These are phyloP conservation scores for Aurantiochytrium sp. DNA, from an alignment of 108 stramenopile species.

Conservation along the genomic window DNA sequence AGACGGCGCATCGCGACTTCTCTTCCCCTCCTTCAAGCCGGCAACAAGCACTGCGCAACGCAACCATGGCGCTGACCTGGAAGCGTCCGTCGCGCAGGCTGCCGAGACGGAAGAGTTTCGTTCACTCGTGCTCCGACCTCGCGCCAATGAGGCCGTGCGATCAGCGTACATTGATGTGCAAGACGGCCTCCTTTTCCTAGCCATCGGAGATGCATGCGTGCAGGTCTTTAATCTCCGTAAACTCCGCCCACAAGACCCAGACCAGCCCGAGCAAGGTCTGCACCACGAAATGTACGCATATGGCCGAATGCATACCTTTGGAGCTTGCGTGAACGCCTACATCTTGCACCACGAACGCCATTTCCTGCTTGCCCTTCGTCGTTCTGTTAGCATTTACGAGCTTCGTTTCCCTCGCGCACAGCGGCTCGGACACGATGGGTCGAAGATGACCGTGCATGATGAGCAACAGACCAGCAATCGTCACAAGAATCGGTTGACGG, in stretches of 20 bases:
- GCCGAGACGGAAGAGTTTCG: neutral
- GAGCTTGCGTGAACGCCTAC: slow-evolving; percentile 5
- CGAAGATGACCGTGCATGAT: too few species aligned
- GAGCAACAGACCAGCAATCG: too few species aligned
- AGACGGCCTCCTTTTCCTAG: neutral
- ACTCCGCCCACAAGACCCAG: neutral
- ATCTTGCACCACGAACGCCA: neutral
- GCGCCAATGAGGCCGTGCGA: neutral
- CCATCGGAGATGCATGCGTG: neutral
- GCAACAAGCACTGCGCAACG: neutral
- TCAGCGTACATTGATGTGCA: neutral
- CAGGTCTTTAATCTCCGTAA: neutral
- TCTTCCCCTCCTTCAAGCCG: neutral
- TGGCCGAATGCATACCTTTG: neutral
- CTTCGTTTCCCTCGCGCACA: neutral
- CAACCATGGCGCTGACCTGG: neutral
- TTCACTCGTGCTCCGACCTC: neutral
- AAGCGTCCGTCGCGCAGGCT: neutral
- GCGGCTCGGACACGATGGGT: neutral
- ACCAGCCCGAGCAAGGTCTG: neutral
- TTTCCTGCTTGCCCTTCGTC: neutral
- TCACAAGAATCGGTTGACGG: neutral
- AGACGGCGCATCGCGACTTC: neutral
- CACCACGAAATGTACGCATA: neutral
- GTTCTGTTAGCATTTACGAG: neutral